Base-by-base conservation (phyloP, 106 monocot species). In the Allium fistulosum region DNA sequence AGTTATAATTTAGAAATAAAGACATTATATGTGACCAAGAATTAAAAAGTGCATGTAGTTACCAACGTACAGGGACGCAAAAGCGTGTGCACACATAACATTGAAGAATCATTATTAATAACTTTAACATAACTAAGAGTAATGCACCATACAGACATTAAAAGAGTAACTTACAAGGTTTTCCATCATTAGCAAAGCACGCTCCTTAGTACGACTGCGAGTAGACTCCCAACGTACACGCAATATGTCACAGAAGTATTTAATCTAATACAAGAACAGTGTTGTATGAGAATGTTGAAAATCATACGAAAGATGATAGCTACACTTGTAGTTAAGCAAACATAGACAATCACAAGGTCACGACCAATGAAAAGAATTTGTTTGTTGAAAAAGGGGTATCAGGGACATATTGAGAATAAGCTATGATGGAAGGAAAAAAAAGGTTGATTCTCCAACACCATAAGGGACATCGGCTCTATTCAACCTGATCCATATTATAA, bases 151-250 rank as follows among this genome's bases (percentile, higher is more conserved):
- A 22, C 27, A 52, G 14, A 64, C 61, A 53, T 4, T 49, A 11
- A 8, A 64, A 72, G 4, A 50, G 8, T 57, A 48, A 26, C 63
- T 63, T 81, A 97, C 97, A 83, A 99, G 63, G 62, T 90, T 90
- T 48, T 87, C 79, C 97, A 99, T 92, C 92, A 99, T 93, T 53
- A 99, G 58, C 47, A 93, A 78, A 69, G 97, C 86, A 51, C 97
- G 80, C 62, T 93, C 74, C 74, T 99, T 99, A 58, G 97, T 99
- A 37, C 80, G 97, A 76, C 75, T 76, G 61, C 97, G 97, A 47
- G 80, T 83, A 28, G 90, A 87, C 73, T 99, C 97, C 97, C 97
- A 99, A 61, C 87, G 79, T 60, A 87, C 72, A 26, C 97, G 92
- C 49, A 99, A 58, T 17, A 93, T 87, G 63, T 85, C 82, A 77